Evolutionary conservation across 129 eudicot species (phyloP).

Genomic region (Deinandra increscens): DNA sequence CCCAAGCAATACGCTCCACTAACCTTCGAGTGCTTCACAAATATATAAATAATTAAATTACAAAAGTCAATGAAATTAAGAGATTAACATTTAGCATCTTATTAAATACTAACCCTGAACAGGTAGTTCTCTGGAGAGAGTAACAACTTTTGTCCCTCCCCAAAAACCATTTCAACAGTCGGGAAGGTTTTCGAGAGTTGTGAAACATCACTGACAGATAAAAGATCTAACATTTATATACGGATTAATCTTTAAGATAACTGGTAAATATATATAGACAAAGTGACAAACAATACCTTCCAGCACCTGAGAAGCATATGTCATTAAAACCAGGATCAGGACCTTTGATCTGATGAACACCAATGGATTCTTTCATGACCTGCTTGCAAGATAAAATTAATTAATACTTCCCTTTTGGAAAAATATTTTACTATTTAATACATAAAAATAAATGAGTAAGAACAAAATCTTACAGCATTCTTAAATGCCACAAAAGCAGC

Average conservation of each 20-base stretch:
- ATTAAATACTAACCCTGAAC: conserved; percentile 60
- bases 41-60: not conserved
- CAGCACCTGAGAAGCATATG: conserved; percentile 95
- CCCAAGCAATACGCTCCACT: conserved; percentile 97
- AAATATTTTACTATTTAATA: not conserved
- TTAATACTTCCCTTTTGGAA: not conserved
- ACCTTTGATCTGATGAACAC: conserved; percentile 69
- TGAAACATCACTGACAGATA: conserved; percentile 60
- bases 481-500: conserved; percentile 83
- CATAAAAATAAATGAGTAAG: not conserved
- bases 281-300: conserved; percentile 52
- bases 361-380: conserved; percentile 62
- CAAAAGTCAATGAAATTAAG: not conserved
- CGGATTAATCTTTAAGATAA: not conserved
- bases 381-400: conserved; percentile 29
- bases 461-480: conserved; percentile 63
- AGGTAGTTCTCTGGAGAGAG: conserved; percentile 95
- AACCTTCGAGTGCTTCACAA: conserved; percentile 74
- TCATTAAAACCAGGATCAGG: conserved; percentile 97
- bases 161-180: conserved; percentile 84
- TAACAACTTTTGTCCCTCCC: conserved; percentile 66
- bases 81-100: not conserved
- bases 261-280: not conserved
- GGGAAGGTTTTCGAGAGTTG: conserved; percentile 83
- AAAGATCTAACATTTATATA: conserved; percentile 4